These are phyloP conservation scores for Saccharomyces eubayanus DNA, from an alignment of 805 yeast genomes.

Conservation along the genomic window DNA sequence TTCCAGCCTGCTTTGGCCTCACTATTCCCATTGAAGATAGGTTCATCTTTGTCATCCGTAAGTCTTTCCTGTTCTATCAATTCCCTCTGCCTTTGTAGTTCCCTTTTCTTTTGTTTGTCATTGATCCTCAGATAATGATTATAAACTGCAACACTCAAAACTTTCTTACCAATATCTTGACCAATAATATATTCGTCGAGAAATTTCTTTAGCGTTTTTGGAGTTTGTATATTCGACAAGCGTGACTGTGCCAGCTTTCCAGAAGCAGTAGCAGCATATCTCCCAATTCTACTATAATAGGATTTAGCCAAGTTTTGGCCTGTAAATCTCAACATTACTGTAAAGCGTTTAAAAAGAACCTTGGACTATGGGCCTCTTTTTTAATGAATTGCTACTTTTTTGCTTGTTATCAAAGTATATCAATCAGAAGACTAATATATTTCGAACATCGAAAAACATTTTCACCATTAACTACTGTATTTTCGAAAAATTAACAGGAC, in stretches of 20 bases:
- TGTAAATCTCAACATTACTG: not conserved
- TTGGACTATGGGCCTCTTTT: not conserved
- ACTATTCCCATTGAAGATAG: slow-evolving; percentile 15
- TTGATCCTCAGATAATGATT: slow-evolving; percentile 46
- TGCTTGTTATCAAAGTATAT: not conserved
- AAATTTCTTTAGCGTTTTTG: slow-evolving; percentile 37
- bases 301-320: not conserved
- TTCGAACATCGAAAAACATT: not conserved
- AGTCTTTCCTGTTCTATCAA: slow-evolving; percentile 26
- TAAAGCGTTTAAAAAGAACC: not conserved
- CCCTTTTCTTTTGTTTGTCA: slow-evolving; percentile 32
- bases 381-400: not conserved
- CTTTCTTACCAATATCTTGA: slow-evolving; percentile 47
- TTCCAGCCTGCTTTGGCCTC: slow-evolving; percentile 28
- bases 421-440: not conserved
- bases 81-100: slow-evolving; percentile 23
- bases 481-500: not conserved
- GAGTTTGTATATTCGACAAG: slow-evolving; percentile 36
- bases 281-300: not conserved
- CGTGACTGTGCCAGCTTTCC: slow-evolving; percentile 10
- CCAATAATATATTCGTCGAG: slow-evolving; percentile 49
- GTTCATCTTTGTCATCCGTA: slow-evolving; percentile 16
- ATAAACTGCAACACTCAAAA: slow-evolving; percentile 53
- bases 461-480: not conserved
- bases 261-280: slow-evolving; percentile 8